These are phyloP conservation scores for Parietichytrium sp. DNA, from an alignment of 108 stramenopile species.

Conservation along the genomic window DNA sequence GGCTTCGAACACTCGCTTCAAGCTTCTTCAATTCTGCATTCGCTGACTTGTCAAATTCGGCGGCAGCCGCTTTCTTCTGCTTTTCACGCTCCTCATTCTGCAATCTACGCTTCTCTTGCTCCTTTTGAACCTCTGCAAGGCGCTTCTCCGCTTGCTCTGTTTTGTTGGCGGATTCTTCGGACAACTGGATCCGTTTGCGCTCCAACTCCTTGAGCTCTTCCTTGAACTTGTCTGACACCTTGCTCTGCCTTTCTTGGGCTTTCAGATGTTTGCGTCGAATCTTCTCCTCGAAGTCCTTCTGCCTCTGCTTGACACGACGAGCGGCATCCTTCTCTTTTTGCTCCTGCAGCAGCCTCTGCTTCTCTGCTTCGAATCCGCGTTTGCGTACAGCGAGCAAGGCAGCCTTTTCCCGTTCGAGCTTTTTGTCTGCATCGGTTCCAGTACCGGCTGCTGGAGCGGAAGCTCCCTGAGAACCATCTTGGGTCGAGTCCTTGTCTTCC, in stretches of 20 bases:
- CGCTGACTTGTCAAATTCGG: neutral
- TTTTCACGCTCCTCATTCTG: neutral
- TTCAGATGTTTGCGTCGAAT: neutral
- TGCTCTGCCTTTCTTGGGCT: neutral
- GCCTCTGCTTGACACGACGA: neutral
- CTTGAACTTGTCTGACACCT: neutral
- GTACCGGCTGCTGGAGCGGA: too few species aligned
- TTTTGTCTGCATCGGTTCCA: neutral
- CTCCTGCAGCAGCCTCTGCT: neutral
- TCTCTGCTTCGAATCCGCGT: neutral
- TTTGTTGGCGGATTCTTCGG: neutral
- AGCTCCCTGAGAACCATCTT: too few species aligned
- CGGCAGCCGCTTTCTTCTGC: neutral
- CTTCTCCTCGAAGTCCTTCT: neutral
- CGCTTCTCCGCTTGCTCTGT: neutral
- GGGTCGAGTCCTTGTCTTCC: too few species aligned
- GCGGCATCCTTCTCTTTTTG: neutral
- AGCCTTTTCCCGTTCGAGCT: neutral
- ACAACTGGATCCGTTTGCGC: neutral
- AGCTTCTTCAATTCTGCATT: too few species aligned
- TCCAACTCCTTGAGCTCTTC: neutral
- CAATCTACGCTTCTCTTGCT: neutral
- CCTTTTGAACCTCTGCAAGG: neutral
- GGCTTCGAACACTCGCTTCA: too few species aligned
- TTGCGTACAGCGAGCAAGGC: neutral